phyloP scores from a whole-genome alignment of 1,139 yeast species.

The Candida glucosophila region DNA sequence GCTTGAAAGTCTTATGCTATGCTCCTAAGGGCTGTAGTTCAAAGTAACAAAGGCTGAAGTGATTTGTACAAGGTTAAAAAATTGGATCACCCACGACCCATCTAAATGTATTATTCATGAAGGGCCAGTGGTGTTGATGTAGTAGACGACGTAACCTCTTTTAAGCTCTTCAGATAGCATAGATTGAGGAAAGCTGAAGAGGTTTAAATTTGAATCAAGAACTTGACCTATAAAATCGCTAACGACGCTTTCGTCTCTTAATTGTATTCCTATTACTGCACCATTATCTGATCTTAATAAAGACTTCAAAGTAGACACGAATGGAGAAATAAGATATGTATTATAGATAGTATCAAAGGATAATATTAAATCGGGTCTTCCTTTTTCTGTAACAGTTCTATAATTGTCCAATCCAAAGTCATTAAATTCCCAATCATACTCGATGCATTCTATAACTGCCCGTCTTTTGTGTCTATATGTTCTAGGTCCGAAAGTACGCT shows the following conservation, averaged over 20 bases:
- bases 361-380: slow-evolving; percentile 37
- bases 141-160: slow-evolving; percentile 40
- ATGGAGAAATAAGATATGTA: slow-evolving; percentile 47
- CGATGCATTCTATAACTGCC: slow-evolving; percentile 31
- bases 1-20: too few relatives aligned
- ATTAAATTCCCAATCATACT: slow-evolving; percentile 59
- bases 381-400: slow-evolving; percentile 4
- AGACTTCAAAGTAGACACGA: slow-evolving; percentile 33
- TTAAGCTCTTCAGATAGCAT: slow-evolving; percentile 20
- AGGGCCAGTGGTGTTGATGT: too few relatives aligned
- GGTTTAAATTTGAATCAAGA: slow-evolving; percentile 9
- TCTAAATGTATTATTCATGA: too few relatives aligned
- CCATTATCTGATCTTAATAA: slow-evolving; percentile 26
- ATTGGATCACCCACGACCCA: too few relatives aligned
- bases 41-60: too few relatives aligned
- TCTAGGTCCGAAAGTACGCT: not conserved
- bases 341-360: slow-evolving; percentile 72
- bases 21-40: too few relatives aligned
- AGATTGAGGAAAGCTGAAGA: slow-evolving; percentile 19
- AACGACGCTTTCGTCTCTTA: slow-evolving; percentile 46
- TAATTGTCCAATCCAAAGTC: slow-evolving; percentile 23
- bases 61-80: too few relatives aligned
- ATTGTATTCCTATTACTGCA: slow-evolving; percentile 43
- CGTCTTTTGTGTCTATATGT: not conserved
- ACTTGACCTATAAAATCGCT: slow-evolving; percentile 35